Conservation (phyloP, 169 alveolate genomes). For the Cystoisospora suis region DNA sequence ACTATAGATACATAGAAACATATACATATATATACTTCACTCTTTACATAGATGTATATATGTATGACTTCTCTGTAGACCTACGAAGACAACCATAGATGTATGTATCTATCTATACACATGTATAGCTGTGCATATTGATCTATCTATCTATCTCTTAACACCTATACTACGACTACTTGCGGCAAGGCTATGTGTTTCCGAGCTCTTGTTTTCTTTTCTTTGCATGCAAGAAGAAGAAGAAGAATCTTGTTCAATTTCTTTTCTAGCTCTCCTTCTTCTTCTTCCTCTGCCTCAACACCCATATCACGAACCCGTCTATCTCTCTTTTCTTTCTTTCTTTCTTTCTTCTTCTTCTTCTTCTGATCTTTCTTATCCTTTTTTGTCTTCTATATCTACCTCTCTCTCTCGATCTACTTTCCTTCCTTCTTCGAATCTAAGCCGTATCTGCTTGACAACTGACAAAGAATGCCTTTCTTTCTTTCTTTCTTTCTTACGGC, state of each 20-base stretch:
- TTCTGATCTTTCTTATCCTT: not conserved
- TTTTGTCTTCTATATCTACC: not conserved
- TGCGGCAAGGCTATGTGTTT: not conserved
- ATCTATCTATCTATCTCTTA: not conserved
- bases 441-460: not conserved
- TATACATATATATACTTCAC: not conserved
- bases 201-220: not conserved
- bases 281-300: not conserved
- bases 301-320: not conserved
- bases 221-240: not conserved
- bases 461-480: not conserved
- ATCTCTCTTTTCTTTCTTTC: not conserved
- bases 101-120: not conserved
- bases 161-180: not conserved
- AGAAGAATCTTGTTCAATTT: not conserved
- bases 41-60: not conserved
- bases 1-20: not conserved
- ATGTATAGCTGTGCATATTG: too few species aligned
- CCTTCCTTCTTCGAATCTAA: not conserved
- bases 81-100: not conserved
- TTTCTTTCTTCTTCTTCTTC: not conserved
- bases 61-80: too few species aligned
- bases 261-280: not conserved
- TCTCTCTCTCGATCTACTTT: not conserved
- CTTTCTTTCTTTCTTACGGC: conserved; percentile 87